Conservation (phyloP, 2,329 filamentous ascomycete species). For the Hypoxylon sp. region DNA sequence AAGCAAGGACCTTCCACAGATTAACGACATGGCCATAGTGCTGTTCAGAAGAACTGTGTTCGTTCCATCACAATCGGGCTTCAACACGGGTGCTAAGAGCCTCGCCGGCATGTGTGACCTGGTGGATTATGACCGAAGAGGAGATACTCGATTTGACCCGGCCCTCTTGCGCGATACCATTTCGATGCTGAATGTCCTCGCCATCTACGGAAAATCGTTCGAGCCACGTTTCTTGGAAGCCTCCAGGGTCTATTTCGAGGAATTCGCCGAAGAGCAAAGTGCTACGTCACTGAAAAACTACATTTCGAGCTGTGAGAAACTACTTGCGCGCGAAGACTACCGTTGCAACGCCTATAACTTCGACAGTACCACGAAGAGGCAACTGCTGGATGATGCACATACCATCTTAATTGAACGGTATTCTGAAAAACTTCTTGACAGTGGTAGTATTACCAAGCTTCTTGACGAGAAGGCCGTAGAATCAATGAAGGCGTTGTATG, state of each 20-base stretch:
- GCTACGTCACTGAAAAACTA: conserved; percentile 78
- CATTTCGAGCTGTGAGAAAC: conserved; percentile 74
- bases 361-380: conserved; percentile 83
- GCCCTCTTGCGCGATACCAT: conserved; percentile 79
- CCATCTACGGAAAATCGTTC: conserved; percentile 82
- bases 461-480: conserved; percentile 76
- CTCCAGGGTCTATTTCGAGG: conserved; percentile 75
- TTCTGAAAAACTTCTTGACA: conserved; percentile 73
- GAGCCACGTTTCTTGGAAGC: conserved; percentile 78
- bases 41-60: conserved; percentile 77
- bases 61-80: conserved; percentile 48
- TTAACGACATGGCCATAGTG: conserved; percentile 83
- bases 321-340: conserved; percentile 78
- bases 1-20: conserved; percentile 74
- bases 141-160: conserved; percentile 68
- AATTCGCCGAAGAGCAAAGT: conserved; percentile 77
- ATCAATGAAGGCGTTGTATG: conserved; percentile 81
- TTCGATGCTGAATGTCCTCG: conserved; percentile 86
- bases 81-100: conserved; percentile 55
- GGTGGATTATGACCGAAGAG: conserved; percentile 77
- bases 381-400: conserved; percentile 80
- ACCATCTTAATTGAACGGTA: conserved; percentile 77
- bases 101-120: conserved; percentile 78
- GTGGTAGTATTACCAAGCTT: conserved; percentile 76
- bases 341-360: conserved; percentile 86